Conservation (phyloP, 2,329 filamentous ascomycete genomes). For the Plenodomus biglobosus region DNA sequence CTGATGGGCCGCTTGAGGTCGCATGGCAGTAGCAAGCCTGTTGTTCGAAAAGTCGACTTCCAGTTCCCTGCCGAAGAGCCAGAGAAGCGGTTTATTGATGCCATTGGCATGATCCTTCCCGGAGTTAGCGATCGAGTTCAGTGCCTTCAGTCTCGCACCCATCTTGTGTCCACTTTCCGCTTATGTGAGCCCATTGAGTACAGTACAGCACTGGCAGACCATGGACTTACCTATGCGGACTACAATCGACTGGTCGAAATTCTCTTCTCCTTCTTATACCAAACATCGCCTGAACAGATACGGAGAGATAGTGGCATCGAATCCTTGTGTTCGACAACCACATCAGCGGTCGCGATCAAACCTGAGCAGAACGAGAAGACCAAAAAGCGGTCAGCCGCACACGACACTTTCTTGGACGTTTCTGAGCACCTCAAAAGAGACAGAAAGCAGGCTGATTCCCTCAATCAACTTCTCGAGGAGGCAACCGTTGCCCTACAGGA, state of each 20-base stretch:
- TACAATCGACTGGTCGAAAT: constrained; percentile 17
- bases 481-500: constrained; percentile 21
- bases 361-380: neutral
- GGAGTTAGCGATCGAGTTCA: constrained; percentile 23
- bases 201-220: constrained; percentile 27
- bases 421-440: constrained; percentile 13
- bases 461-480: constrained; percentile 23
- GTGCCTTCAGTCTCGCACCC: constrained; percentile 17
- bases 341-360: neutral
- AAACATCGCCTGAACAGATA: constrained; percentile 11
- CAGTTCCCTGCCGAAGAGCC: constrained; percentile 17
- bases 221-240: constrained; percentile 28
- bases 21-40: neutral
- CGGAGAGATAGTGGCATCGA: neutral
- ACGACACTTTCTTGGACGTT: constrained; percentile 5
- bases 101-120: constrained; percentile 28
- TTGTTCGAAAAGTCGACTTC: constrained; percentile 17
- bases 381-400: no score
- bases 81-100: constrained; percentile 31
- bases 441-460: constrained; percentile 12
- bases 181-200: constrained; percentile 32
- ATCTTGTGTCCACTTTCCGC: constrained; percentile 28
- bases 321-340: neutral
- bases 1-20: constrained; percentile 19
- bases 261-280: constrained; percentile 19